Evolutionary conservation across 164 flowering plant genomes (phyloP).

Genomic region (Protea cynaroides): DNA sequence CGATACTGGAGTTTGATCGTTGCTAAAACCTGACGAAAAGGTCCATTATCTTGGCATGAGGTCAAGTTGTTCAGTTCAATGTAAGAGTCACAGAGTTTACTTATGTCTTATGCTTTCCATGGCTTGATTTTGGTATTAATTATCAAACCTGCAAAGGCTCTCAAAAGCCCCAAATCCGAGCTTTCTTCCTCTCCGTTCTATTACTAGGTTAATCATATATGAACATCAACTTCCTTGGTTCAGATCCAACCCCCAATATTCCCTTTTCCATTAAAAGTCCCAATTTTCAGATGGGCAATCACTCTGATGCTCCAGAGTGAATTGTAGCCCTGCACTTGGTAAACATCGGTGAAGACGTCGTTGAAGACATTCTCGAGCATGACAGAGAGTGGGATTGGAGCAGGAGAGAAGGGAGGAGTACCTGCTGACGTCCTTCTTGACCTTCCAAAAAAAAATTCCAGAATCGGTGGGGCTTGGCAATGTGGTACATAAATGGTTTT

Average conservation of each 20-base stretch:
- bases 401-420: conserved; percentile 47
- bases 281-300: conserved; percentile 4
- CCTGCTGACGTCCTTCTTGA: conserved; percentile 71
- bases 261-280: background rate
- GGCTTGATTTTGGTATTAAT: too few species aligned
- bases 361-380: conserved; percentile 81
- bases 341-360: conserved; percentile 58
- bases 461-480: conserved; percentile 65
- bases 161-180: background rate
- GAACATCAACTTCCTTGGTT: background rate
- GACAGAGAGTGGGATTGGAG: conserved; percentile 38
- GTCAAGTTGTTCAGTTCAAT: conserved; percentile 46
- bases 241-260: conserved; percentile 1
- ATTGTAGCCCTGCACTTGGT: conserved; percentile 17
- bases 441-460: conserved; percentile 68
- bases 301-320: conserved; percentile 1
- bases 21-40: conserved; percentile 59
- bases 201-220: background rate
- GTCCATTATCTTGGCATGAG: conserved; percentile 55
- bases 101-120: conserved; percentile 79
- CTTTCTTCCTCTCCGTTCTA: background rate
- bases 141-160: conserved; percentile 62
- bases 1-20: too few species aligned
- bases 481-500: too few species aligned
- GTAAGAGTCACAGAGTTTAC: conserved; percentile 67